These are phyloP conservation scores for Paxillus rubicundulus DNA, from an alignment of 768 basidiomycete genomes.

Conservation along the genomic window DNA sequence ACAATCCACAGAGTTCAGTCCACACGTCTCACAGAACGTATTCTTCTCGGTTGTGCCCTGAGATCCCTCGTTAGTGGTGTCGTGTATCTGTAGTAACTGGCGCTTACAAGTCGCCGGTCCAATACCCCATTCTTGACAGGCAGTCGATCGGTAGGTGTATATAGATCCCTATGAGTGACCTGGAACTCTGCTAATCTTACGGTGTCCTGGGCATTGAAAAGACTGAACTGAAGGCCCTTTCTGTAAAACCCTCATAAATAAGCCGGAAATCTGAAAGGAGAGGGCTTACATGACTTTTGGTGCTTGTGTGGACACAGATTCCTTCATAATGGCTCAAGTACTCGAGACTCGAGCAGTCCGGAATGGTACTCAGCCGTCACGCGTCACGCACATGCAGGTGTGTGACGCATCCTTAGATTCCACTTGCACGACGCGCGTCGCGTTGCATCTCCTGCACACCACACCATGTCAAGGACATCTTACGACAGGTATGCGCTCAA, in stretches of 20 bases:
- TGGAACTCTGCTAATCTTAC: slow-evolving; percentile 96
- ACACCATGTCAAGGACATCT: slow-evolving; percentile 86
- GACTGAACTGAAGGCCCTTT: slow-evolving; percentile 94
- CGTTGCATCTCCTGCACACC: slow-evolving; percentile 39
- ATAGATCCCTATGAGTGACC: slow-evolving; percentile 89
- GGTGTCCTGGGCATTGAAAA: slow-evolving; percentile 91
- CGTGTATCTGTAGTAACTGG: neutral
- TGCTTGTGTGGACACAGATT: slow-evolving; percentile 71
- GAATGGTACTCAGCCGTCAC: neutral
- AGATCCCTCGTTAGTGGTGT: neutral
- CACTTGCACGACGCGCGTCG: slow-evolving; percentile 69
- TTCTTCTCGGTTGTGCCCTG: slow-evolving; percentile 95
- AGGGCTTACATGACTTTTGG: slow-evolving; percentile 76
- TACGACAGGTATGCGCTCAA: slow-evolving; percentile 69
- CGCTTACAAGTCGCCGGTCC: slow-evolving; percentile 81
- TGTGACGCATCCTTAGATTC: slow-evolving; percentile 37
- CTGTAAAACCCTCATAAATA: slow-evolving; percentile 39
- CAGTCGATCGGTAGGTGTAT: slow-evolving; percentile 76
- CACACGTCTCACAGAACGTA: slow-evolving; percentile 93
- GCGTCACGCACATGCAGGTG: slow-evolving; percentile 17
- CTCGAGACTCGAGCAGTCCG: too few relatives aligned
- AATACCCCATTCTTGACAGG: slow-evolving; percentile 92
- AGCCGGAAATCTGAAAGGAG: neutral
- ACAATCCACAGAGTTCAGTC: slow-evolving; percentile 86
- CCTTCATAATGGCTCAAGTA: slow-evolving; percentile 61